Percentiles rank a stretch among this genome's conserved stretches.
Conservation (phyloP, 2,329 filamentous ascomycete species). For the Zasmidium angulare region DNA sequence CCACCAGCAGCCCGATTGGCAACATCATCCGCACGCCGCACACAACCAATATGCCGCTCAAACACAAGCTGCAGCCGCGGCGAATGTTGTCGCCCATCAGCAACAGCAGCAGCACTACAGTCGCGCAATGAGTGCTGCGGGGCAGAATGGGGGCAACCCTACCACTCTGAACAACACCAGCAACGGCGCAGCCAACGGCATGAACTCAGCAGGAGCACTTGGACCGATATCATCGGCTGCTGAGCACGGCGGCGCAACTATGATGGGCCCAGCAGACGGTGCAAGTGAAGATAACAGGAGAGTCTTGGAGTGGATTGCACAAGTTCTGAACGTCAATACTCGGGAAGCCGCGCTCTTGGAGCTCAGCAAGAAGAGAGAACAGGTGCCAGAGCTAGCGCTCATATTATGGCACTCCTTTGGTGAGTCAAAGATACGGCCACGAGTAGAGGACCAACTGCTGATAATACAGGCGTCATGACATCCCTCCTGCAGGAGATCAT, state of each 20-base stretch:
- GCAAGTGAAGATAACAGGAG: conserved; percentile 79
- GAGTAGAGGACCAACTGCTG: conserved; percentile 1
- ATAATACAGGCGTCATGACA: conserved; percentile 83
- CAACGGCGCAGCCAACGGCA: conserved; percentile 32
- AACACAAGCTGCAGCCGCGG: conserved; percentile 47
- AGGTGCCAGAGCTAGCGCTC: conserved; percentile 91
- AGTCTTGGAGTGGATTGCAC: conserved; percentile 89
- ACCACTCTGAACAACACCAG: neutral
- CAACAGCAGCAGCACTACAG: conserved; percentile 39
- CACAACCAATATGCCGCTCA: conserved; percentile 44
- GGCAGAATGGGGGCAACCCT: conserved; percentile 34
- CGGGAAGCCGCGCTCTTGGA: conserved; percentile 90
- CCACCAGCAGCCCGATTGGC: conserved; percentile 69
- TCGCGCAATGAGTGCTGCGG: conserved; percentile 36
- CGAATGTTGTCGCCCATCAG: conserved; percentile 42
- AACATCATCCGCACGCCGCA: conserved; percentile 60
- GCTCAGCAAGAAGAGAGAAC: conserved; percentile 96
- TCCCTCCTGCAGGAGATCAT: conserved; percentile 97
- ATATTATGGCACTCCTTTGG: conserved; percentile 99
- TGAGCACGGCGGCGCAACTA: conserved; percentile 31
- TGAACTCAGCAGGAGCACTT: conserved; percentile 18
- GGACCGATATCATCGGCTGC: conserved; percentile 16
- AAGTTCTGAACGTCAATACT: conserved; percentile 81
- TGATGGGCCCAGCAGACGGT: conserved; percentile 31
- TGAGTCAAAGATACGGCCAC: conserved; percentile 47